Conservation (phyloP, 1,139 yeast genomes). For the Candida sp. region DNA sequence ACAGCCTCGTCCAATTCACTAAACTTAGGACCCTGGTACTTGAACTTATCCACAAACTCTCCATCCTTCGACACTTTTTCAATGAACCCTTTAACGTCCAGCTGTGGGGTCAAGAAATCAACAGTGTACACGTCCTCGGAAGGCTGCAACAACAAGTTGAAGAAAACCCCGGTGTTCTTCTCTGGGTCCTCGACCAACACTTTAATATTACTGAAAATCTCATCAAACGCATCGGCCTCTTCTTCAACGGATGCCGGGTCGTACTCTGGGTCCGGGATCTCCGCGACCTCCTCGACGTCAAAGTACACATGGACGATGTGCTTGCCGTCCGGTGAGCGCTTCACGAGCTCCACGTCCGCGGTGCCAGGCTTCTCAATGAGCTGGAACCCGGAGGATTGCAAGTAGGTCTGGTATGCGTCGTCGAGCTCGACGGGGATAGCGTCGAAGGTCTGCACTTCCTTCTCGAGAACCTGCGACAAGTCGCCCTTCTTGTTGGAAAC, state of each 20-base stretch:
- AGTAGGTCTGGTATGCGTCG: slow-evolving; percentile 28
- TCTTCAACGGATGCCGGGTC: slow-evolving; percentile 40
- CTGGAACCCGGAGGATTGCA: slow-evolving; percentile 58
- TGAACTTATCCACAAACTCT: slow-evolving; percentile 51
- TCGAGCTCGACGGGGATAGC: slow-evolving; percentile 44
- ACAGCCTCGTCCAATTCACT: slow-evolving; percentile 83
- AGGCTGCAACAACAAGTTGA: slow-evolving; percentile 68
- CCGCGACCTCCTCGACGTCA: slow-evolving; percentile 82
- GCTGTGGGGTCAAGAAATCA: slow-evolving; percentile 74
- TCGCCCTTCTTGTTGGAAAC: slow-evolving; percentile 4
- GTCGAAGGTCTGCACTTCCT: slow-evolving; percentile 39
- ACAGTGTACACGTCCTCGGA: slow-evolving; percentile 70
- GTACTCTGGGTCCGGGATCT: slow-evolving; percentile 54
- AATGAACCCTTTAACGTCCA: slow-evolving; percentile 53
- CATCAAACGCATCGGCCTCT: slow-evolving; percentile 53
- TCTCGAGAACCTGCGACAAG: slow-evolving; percentile 40
- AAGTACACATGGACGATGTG: slow-evolving; percentile 80
- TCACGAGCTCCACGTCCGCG: slow-evolving; percentile 74
- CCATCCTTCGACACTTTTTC: slow-evolving; percentile 72
- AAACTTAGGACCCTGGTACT: slow-evolving; percentile 92
- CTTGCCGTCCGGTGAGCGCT: slow-evolving; percentile 46
- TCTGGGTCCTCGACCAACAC: slow-evolving; percentile 74
- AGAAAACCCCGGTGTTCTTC: slow-evolving; percentile 66
- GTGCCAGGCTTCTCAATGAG: slow-evolving; percentile 59
- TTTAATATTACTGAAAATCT: slow-evolving; percentile 74